Evolutionary conservation across 768 basidiomycete species (phyloP), one percentile per base, ranked within the genome.

Genomic region (Cytidiella melzeri): DNA sequence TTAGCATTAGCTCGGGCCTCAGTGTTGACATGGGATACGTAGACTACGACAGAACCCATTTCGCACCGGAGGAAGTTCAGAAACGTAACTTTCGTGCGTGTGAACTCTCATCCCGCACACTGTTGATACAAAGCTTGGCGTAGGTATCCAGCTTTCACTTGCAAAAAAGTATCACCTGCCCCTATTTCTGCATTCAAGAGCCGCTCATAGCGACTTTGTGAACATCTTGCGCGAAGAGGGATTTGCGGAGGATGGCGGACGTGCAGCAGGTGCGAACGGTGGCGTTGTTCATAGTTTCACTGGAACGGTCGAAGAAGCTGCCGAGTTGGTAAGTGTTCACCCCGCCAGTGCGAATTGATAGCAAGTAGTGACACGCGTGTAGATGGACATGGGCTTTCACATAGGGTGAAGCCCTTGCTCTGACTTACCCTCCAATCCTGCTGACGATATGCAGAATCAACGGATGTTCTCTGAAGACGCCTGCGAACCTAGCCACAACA

Each of bases 221-320:
- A 61, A 57, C 18, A 83, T 84, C 18, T 71, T 92, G 20, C 71
- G 68, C 20, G 80, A 83, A 48, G 80, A 83, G 55, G 82, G 85
- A 1, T 86, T 85, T 59, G 72, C 74, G 13, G 65, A 72, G 34
- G 64, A 78, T 55, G 76, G 82, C 24, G 83, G 84, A 3, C 64
- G 61, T 51, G 65, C 61, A 24, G 67, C 77, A 49, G 87, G 82
- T 36, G 80, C 72, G 15, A 72, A 70, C 19, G 83, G 87, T 3
- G 89, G 88, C 1, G 89, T 92, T 19, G 86, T 90, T 3, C 90
- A 91, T 60, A 87, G 84, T 53, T 89, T 89, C 65, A 89, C 88
- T 0, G 90, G 90, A 3, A 75, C 74, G 0, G 58, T 59, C 3
- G 74, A 72, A 30, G 87, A 92, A 60, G 78, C 75, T 12, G 57